Conservation (phyloP, 148 eudicot genomes). For the Rhododendron kiyosumense region DNA sequence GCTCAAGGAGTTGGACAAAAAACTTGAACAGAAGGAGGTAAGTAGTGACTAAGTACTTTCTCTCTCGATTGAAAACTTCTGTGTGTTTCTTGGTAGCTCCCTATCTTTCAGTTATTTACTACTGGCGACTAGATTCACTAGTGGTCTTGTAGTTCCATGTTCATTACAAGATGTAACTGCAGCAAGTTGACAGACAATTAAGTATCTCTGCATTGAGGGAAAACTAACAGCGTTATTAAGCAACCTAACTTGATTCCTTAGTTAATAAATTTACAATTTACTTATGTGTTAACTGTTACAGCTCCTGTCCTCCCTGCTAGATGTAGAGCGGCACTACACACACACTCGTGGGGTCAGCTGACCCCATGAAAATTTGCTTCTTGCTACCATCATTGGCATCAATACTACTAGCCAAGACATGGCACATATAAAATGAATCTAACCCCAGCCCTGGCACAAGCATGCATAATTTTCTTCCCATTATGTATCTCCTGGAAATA, state of each 20-base stretch:
- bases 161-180: background rate
- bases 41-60: slow-evolving; percentile 15
- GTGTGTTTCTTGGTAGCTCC: background rate
- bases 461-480: background rate
- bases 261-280: background rate
- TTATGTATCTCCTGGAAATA: background rate
- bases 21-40: slow-evolving; percentile 86
- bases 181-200: background rate
- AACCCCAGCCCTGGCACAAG: background rate
- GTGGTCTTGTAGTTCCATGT: background rate
- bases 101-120: background rate
- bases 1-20: slow-evolving; percentile 81
- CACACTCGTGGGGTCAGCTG: background rate
- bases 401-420: background rate
- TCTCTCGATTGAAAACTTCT: background rate
- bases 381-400: background rate
- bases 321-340: background rate
- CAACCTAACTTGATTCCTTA: background rate
- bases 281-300: background rate
- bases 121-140: background rate
- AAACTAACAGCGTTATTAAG: background rate
- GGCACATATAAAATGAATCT: background rate
- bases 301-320: background rate
- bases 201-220: background rate
- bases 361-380: background rate